Evolutionary conservation across 306 rosid species (phyloP), one percentile per base, ranked within the genome.

Genomic region (Corylus americana): DNA sequence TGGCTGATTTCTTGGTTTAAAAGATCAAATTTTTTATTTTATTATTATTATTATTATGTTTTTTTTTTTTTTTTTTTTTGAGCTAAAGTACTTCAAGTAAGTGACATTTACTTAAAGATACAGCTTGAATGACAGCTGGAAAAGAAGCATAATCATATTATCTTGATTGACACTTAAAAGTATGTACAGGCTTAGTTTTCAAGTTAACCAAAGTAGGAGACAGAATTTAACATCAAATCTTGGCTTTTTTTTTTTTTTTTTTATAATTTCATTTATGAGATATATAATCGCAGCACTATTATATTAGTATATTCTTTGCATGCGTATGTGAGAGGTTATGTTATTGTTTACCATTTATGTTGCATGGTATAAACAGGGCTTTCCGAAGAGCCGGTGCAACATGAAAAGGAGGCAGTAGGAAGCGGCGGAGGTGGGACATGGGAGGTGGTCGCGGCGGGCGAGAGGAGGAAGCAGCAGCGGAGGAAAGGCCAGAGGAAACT

Each of bases 331-430:
- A 50, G 49, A 37, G 47, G 49, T 58, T 45, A 14, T 50, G 9
- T 17, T 13, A 42, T 27, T 45, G 22, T 51, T 35, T 27, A 54
- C 12, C 14, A 39, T 37, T 12, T 61, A 12, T 61, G 69, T 8
- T 68, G 51, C 72, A 64, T 16, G 71, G 22, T 11, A 8, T 67
- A 51, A 13, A 13, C 79, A 94, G 98, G 98, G 39, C 80, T 95
- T 12, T 95, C 99, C 67, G 99, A 95, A 89, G 99, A 95, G 83
- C 96, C 89, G 16, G 97, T 86, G 94, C 97, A 93, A 49, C 89
- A 89, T 55, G 96, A 92, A 54, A 89, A 84, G 74, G 97, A 95
- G 83, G 86, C 80, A 70, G 86, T 83, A 70, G 92, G 93, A 51
- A 91, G 90, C 25, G 98, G 93, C 0, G 97, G 96, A 81, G 92